Evolutionary conservation across 306 rosid genomes (phyloP).

Genomic region (Luffa acutangula): DNA sequence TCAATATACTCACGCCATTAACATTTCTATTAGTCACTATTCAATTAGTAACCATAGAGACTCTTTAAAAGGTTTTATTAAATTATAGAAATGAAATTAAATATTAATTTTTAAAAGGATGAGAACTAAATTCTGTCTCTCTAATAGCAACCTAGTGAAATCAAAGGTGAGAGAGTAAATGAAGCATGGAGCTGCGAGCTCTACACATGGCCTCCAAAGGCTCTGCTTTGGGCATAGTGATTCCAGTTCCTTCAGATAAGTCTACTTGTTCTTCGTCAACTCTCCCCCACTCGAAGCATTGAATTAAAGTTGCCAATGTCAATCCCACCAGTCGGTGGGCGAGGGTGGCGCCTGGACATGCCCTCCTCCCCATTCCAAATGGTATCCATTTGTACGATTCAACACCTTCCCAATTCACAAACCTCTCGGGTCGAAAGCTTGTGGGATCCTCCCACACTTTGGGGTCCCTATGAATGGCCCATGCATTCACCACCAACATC

Average conservation of each 20-base stretch:
- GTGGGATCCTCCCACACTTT: constrained; percentile 13
- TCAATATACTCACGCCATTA: too few species aligned
- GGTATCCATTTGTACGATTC: constrained; percentile 22
- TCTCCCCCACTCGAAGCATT: constrained; percentile 29
- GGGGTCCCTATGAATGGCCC: neutral
- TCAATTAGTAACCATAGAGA: too few species aligned
- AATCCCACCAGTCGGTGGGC: constrained; percentile 19
- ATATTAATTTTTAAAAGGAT: too few species aligned
- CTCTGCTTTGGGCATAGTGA: constrained; percentile 12
- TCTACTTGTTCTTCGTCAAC: constrained; percentile 5
- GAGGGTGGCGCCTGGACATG: constrained; percentile 30
- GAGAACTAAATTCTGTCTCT: too few species aligned
- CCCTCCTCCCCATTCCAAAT: constrained; percentile 39
- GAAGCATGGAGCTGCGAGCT: constrained; percentile 4
- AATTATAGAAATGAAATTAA: too few species aligned
- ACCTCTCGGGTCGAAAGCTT: constrained; percentile 19
- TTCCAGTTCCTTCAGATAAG: constrained; percentile 17
- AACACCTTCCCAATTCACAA: neutral
- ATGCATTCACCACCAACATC: neutral
- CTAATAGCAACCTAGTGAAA: neutral
- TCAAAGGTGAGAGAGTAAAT: neutral
- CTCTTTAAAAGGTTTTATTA: too few species aligned
- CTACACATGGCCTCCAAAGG: constrained; percentile 19
- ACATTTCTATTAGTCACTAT: too few species aligned
- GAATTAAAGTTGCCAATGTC: constrained; percentile 20